Evolutionary conservation across 1,139 yeast genomes (phyloP).

Genomic region (Cylindricascospora bacillispora): DNA sequence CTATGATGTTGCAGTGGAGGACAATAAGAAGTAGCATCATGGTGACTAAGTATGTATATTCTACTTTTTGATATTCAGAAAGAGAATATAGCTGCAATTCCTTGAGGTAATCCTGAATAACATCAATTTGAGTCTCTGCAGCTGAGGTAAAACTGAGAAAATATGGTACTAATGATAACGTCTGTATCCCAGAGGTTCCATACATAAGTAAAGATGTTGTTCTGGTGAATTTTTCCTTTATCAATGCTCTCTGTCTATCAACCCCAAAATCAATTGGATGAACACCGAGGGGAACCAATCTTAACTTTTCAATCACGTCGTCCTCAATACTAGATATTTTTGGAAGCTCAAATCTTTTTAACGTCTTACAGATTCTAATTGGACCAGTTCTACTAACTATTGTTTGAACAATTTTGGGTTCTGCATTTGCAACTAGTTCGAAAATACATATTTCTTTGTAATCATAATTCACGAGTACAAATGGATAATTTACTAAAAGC

Average conservation of each 20-base stretch:
- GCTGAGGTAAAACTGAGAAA: conserved; percentile 13
- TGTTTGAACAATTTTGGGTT: conserved; percentile 12
- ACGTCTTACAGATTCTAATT: conserved; percentile 7
- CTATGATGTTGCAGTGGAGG: conserved; percentile 16
- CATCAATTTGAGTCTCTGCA: conserved; percentile 13
- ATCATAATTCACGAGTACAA: conserved; percentile 13
- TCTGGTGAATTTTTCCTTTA: conserved; percentile 10
- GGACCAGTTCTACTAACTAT: conserved; percentile 3
- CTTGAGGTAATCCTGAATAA: conserved; percentile 11
- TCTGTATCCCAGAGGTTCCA: conserved; percentile 11
- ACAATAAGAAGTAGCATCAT: conserved; percentile 13
- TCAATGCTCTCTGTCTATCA: conserved; percentile 15
- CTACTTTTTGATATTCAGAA: conserved; percentile 9
- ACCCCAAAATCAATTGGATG: conserved; percentile 10
- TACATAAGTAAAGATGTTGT: conserved; percentile 11
- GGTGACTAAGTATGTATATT: conserved; percentile 12
- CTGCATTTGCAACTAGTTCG: conserved; percentile 7
- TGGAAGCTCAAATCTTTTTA: conserved; percentile 6
- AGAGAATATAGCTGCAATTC: conserved; percentile 2
- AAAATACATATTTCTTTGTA: conserved; percentile 8
- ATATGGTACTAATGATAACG: conserved; percentile 10
- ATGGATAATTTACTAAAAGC: conserved; percentile 16
- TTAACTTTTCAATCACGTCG: conserved; percentile 14
- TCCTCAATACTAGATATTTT: conserved; percentile 5
- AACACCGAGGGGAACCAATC: conserved; percentile 10